phyloP scores from a whole-genome alignment of 371 early-diverging fungal genomes.

The Sporodiniella umbellata region DNA sequence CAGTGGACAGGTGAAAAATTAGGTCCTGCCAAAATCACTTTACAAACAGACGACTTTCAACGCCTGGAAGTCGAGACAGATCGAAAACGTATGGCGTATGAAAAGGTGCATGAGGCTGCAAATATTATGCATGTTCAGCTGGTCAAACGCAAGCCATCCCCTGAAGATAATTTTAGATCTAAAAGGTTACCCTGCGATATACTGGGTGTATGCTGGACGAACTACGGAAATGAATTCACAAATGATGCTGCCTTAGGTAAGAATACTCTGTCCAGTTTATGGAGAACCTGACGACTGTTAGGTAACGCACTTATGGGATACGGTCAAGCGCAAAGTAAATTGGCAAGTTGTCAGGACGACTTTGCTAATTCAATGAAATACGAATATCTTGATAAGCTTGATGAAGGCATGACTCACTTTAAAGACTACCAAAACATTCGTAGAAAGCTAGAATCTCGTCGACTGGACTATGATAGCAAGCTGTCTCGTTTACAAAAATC shows the following conservation, averaged over 20 bases:
- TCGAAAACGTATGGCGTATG: constrained; percentile 28
- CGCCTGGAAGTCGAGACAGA: constrained; percentile 35
- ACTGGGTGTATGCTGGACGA: constrained; percentile 57
- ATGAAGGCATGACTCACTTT: constrained; percentile 47
- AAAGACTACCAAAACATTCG: constrained; percentile 68
- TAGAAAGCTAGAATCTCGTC: constrained; percentile 83
- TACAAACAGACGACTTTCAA: constrained; percentile 46
- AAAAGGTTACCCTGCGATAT: constrained; percentile 60
- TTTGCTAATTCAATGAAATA: constrained; percentile 41
- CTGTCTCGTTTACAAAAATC: constrained; percentile 78
- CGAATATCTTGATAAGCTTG: constrained; percentile 47
- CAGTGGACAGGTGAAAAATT: constrained; percentile 53
- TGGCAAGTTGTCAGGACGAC: constrained; percentile 60
- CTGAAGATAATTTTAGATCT: constrained; percentile 52
- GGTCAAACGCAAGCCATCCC: constrained; percentile 53
- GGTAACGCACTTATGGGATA: constrained; percentile 51
- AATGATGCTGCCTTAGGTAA: constrained; percentile 63
- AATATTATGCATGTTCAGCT: constrained; percentile 21
- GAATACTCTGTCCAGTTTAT: neutral
- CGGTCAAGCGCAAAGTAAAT: constrained; percentile 63
- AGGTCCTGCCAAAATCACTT: constrained; percentile 45
- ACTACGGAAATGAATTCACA: constrained; percentile 53
- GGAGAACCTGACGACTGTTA: constrained; percentile 4
- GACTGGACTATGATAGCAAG: constrained; percentile 92
- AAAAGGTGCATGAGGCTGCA: constrained; percentile 31